Base-by-base conservation (phyloP, 352 stramenopile species). In the Phytophthora cactorum region DNA sequence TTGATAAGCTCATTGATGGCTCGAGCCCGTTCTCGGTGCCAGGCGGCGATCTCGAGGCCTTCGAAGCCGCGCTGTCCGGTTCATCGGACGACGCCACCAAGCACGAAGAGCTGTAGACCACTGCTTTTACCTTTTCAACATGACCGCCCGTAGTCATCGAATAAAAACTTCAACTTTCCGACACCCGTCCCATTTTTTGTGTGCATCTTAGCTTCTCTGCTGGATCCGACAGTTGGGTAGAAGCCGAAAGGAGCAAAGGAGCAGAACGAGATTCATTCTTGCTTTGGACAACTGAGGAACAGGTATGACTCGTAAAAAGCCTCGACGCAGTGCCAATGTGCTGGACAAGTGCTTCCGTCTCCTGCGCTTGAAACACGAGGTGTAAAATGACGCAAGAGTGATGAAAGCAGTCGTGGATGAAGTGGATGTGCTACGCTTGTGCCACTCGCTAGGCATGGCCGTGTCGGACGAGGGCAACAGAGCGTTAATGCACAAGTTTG, bases 1-100 rank as follows among this genome's bases (percentile, higher is more conserved):
- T 91, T 17, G 81, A 90, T 64, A 87, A 84, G 49, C 82, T 92
- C 57, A 49, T 92, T 51, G 83, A 80, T 63, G 81, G 83, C n/a
- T 79, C 81, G n/a, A 82, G 62, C 17, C 59, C 76, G 36, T 88
- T 91, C 47, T 70, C 66, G 17, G 64, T 68, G 32, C 63, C 69
- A 2, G 65, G 55, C 17, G 59, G 69, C 11, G 67, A 74, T 15
- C 25, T 77, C 11, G 17, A 61, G 2, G 53, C 65, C 31, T 67
- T 85, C 14, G 70, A 74, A 32, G 59, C 67, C n/a, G 50, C 62
- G 5, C 22, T 76, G 14, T 53, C 66, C 12, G 55, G 32, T 14
- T 60, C 60, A 7, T 55, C 50, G 22, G 61, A 4, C 12, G 62
- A 75, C 12, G 27, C 54, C 56, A 12, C 47, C 25, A 59, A 59